Conservation (phyloP, 176 grass and related monocot genomes). For the Rhynchospora breviuscula region DNA sequence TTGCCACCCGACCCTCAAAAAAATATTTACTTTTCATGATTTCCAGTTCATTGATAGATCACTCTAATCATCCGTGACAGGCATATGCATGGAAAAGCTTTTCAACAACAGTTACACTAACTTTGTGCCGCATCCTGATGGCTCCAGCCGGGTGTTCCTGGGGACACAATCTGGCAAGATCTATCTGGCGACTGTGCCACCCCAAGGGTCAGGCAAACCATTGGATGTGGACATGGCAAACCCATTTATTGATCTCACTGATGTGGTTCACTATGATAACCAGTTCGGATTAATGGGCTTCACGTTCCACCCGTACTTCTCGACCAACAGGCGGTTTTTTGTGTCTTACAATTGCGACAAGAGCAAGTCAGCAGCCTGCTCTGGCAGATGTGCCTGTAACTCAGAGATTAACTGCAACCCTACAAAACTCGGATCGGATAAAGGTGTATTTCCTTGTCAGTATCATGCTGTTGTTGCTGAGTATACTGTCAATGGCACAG, state of each 20-base stretch:
- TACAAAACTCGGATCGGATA: slow-evolving; percentile 50
- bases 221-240: neutral
- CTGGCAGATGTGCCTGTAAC: slow-evolving; percentile 88
- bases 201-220: neutral
- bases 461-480: slow-evolving; percentile 73
- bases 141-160: slow-evolving; percentile 16
- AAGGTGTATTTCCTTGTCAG: slow-evolving; percentile 66
- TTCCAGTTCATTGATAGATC: neutral
- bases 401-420: slow-evolving; percentile 81
- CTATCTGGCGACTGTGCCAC: neutral
- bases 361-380: slow-evolving; percentile 48
- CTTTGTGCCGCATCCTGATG: slow-evolving; percentile 15
- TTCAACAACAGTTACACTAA: neutral
- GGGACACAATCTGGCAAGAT: slow-evolving; percentile 19
- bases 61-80: neutral
- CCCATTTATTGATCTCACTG: slow-evolving; percentile 22
- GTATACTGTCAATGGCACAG: slow-evolving; percentile 58
- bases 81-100: slow-evolving; percentile 26
- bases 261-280: slow-evolving; percentile 16
- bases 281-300: neutral
- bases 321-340: slow-evolving; percentile 23
- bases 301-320: slow-evolving; percentile 20
- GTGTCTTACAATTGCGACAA: slow-evolving; percentile 25
- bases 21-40: neutral
- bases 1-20: no score